phyloP scores from a whole-genome alignment of 306 rosid species.

The Cucurbita pepo region DNA sequence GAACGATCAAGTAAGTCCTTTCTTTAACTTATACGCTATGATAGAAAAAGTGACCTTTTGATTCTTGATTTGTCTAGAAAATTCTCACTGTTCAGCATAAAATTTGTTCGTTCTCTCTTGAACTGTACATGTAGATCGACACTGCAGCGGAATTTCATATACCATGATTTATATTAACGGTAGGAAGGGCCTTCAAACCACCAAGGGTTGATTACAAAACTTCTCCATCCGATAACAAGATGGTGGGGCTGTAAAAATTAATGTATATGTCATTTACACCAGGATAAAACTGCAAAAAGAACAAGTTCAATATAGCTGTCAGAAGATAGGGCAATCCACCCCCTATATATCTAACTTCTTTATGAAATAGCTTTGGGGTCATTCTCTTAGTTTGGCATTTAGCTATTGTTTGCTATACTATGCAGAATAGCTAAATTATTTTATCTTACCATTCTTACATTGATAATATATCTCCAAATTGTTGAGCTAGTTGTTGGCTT shows the following conservation, averaged over 20 bases:
- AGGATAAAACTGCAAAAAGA: not conserved
- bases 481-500: not conserved
- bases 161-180: not conserved
- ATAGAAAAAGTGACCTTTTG: not conserved
- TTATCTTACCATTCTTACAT: not conserved
- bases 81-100: not conserved
- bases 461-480: not conserved
- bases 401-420: not conserved
- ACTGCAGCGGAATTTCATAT: not conserved
- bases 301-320: not conserved
- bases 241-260: not conserved
- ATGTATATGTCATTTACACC: not conserved
- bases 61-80: not conserved
- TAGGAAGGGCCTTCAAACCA: not conserved
- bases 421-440: not conserved
- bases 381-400: not conserved
- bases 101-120: not conserved
- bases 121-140: not conserved
- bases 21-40: constrained; percentile 13
- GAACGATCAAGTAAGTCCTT: constrained; percentile 58
- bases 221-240: not conserved
- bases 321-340: not conserved
- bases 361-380: not conserved
- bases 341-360: not conserved
- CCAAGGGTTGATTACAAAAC: not conserved